phyloP scores from a whole-genome alignment of 2,329 filamentous ascomycete genomes.

The Exophiala viscosa region DNA sequence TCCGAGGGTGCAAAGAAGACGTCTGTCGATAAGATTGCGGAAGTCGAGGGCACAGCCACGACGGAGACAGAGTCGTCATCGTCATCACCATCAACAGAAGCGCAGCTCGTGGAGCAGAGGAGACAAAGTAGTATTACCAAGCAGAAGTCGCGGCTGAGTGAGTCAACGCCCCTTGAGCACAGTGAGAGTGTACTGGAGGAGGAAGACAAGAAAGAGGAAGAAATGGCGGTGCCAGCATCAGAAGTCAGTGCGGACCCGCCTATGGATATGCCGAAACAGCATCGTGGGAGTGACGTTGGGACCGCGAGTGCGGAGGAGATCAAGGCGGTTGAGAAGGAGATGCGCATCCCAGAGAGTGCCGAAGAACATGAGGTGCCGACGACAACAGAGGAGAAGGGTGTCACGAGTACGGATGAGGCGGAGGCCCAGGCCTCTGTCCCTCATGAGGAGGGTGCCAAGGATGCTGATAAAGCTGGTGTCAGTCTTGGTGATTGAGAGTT shows the following conservation, averaged over 20 bases:
- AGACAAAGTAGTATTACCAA: conserved; percentile 19
- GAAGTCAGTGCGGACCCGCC: conserved; percentile 8
- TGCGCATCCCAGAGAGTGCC: conserved; percentile 29
- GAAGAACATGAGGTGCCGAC: conserved; percentile 22
- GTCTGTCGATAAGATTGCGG: conserved; percentile 25
- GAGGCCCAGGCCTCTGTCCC: conserved; percentile 18
- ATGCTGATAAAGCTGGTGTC: conserved; percentile 27
- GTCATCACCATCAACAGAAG: conserved; percentile 18
- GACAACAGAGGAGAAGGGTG: conserved; percentile 16
- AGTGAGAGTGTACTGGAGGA: conserved; percentile 17
- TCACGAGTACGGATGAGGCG: conserved; percentile 17
- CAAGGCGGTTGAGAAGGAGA: conserved; percentile 32
- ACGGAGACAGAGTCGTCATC: conserved; percentile 11
- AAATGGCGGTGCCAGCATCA: conserved; percentile 8
- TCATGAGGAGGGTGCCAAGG: conserved; percentile 27
- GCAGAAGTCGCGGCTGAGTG: conserved; percentile 16
- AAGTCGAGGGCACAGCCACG: conserved; percentile 20
- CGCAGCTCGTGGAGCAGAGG: conserved; percentile 19
- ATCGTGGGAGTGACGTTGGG: conserved; percentile 39
- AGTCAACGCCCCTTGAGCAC: conserved; percentile 21
- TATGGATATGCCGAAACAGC: conserved; percentile 22
- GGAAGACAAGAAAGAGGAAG: background rate
- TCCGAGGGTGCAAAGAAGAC: conserved; percentile 26
- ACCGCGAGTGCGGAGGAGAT: conserved; percentile 28
- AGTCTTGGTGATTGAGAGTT: conserved; percentile 29